Evolutionary conservation across 108 stramenopile species (phyloP), one percentile per base, ranked within the genome.

Genomic region (Poteriospumella lacustris): DNA sequence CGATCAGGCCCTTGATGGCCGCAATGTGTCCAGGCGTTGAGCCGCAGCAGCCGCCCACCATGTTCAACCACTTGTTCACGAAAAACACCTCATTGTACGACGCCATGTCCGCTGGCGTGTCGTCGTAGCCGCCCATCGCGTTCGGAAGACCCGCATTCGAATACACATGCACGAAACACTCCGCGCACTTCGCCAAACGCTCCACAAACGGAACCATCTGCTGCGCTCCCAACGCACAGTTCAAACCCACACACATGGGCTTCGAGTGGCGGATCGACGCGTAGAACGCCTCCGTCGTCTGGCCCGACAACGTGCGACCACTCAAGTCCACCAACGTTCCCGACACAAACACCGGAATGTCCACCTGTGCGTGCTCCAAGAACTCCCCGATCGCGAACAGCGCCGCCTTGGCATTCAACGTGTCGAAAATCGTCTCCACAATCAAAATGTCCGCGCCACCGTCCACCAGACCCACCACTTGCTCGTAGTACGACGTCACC

Each of bases 71-170:
- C 1, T 90, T 86, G 72, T 94, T 93, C 87, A 92, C 85, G 78
- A 93, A 94, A 86, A 98, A 98, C 5, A 92, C 89, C 67, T 88
- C 85, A 86, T 96, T 95, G 79, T 91, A 79, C 29, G 78, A 64
- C 12, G 94, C 97, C 97, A 98, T 98, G 72, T 92, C 90, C 40
- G 78, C 91, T 0, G 97, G 97, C 5, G 93, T 95, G 39, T 96
- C 97, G 84, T 98, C 97, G 80, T 98, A 98, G 15, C 94, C 97
- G 24, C 95, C 97, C 97, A 98, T 98, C 43, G 94, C 95, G 84
- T 98, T 98, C 3, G 97, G 97, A 67, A 98, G 90, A 68, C 97
- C 97, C 42, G 97, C 97, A 83, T 98, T 98, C 43, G 94, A 92
- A 88, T 98, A 98, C 36, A 95, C 94, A 79, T 95, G 95, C 59